Base-by-base conservation (phyloP, 345 rosid species). In the Mercurialis annua region DNA sequence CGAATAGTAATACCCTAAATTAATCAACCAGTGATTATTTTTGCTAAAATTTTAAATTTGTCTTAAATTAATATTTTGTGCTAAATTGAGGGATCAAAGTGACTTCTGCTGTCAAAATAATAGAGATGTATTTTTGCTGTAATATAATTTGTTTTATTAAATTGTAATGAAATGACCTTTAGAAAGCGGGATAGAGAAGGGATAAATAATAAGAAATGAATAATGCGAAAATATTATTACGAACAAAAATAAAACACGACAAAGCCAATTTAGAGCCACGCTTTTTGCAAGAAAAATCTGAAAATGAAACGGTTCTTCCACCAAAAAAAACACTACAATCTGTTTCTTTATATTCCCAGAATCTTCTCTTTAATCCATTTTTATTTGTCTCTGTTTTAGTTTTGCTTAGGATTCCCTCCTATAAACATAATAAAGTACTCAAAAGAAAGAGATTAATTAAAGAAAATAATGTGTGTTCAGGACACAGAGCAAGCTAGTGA, bases 381-480 rank as follows among this genome's bases (percentile, higher is more conserved):
- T 49, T 54, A 27, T 65, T 31, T 21, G 26, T 27, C 23, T 40
- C 59, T 34, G 43, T n/a, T 18, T 21, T 34, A 18, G 24, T 42
- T 31, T 14, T 62, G 0, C 78, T 73, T 70, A 61, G 70, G 80
- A 75, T 68, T 63, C 73, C 65, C 71, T 26, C 17, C 16, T 10
- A 34, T 15, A 7, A 30, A 30, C 3, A 30, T 18, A 30, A 23
- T 3, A 34, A n/a, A n/a, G n/a, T n/a, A 44, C 16, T 17, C 6
- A 60, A 30, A 57, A 43, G 29, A 34, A 43, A 34, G n/a, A 34
- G 17, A 30, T 24, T 31, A 47, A 52, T 18, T 38, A 4, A 8
- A 73, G 11, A 5, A n/a, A 47, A 68, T 6, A 80, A 85, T 87
- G 87, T 78, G 87, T 80, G 78, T 78, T 61, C 54, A 83, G 66